Base-by-base conservation (phyloP, 306 rosid species). In the Sphenostylis stenocarpa region DNA sequence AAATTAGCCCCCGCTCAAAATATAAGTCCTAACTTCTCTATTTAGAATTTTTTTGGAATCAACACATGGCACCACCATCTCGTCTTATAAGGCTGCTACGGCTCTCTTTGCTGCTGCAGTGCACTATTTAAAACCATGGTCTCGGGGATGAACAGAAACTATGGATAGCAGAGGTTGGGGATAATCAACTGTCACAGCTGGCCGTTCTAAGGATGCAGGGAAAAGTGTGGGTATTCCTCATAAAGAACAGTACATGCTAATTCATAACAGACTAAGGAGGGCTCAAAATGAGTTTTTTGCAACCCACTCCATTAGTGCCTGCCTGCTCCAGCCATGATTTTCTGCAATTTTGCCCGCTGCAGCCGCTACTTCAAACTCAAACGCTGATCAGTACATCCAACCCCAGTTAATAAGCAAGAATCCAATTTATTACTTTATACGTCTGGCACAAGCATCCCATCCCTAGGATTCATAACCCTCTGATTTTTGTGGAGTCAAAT, bases 401-500 rank as follows among this genome's bases (percentile, higher is more conserved):
- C 45, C 28, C 23, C 39, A 24, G 1, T 45, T 47, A 15, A 78
- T 10, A 82, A 82, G 55, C 33, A 38, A 68, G 61, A 60, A 51
- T 39, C 48, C 61, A 26, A 48, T 48, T 28, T 29, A 33, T 20
- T 58, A 36, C 52, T 33, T 36, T 6, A 33, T 33, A 58, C n/a
- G 34, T 21, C 31, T 10, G 43, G 16, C 26, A 45, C 72, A 45
- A 57, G 31, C 24, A 67, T 56, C 19, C 26, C 34, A 51, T 64
- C 21, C 29, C 58, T 1, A 41, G 7, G 47, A 26, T 7, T 55
- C 28, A 41, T 29, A 20, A 60, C 39, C 65, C 63, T 24, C 41
- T 39, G 34, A 13, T 4, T 24, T 17, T 56, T 24, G 9, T 9
- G 60, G 28, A n/a, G 11, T 47, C 61, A 69, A 69, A 47, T 28